phyloP scores from a whole-genome alignment of 805 yeast species.

The Maudiozyma saulgeensis region DNA sequence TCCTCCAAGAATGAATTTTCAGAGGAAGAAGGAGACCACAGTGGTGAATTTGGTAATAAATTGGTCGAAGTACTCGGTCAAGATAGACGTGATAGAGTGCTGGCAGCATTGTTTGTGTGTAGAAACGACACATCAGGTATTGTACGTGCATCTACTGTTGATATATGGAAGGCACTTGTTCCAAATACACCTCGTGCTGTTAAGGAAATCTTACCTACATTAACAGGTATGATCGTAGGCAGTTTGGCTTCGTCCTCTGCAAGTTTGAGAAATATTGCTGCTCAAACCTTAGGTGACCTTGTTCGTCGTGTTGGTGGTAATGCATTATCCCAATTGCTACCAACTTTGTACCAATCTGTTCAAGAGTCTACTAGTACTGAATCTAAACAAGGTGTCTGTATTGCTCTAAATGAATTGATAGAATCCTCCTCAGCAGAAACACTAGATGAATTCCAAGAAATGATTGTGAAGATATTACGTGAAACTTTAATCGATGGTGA shows the following conservation, averaged over 20 bases:
- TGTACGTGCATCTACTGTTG: conserved; percentile 83
- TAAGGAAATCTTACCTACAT: conserved; percentile 80
- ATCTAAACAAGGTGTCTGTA: conserved; percentile 92
- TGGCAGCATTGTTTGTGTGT: conserved; percentile 82
- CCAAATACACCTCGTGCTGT: conserved; percentile 92
- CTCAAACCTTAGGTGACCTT: conserved; percentile 87
- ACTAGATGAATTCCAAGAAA: conserved; percentile 53
- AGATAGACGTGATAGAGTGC: conserved; percentile 78
- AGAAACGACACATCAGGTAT: conserved; percentile 84
- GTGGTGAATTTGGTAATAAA: conserved; percentile 47
- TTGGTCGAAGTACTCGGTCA: conserved; percentile 74
- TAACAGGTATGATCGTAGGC: conserved; percentile 70
- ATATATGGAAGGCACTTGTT: conserved; percentile 94
- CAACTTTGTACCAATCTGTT: conserved; percentile 66
- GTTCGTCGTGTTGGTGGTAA: conserved; percentile 88
- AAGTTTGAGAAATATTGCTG: conserved; percentile 76
- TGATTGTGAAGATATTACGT: conserved; percentile 66
- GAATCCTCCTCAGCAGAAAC: conserved; percentile 58
- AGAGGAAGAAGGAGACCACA: conserved; percentile 35
- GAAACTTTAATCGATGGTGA: conserved; percentile 69
- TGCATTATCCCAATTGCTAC: conserved; percentile 75
- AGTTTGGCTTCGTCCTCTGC: conserved; percentile 77
- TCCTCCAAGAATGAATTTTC: conserved; percentile 62
- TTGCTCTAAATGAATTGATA: conserved; percentile 80
- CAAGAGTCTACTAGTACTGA: conserved; percentile 56